phyloP scores from a whole-genome alignment of 805 yeast genomes.

The Candida orba region DNA sequence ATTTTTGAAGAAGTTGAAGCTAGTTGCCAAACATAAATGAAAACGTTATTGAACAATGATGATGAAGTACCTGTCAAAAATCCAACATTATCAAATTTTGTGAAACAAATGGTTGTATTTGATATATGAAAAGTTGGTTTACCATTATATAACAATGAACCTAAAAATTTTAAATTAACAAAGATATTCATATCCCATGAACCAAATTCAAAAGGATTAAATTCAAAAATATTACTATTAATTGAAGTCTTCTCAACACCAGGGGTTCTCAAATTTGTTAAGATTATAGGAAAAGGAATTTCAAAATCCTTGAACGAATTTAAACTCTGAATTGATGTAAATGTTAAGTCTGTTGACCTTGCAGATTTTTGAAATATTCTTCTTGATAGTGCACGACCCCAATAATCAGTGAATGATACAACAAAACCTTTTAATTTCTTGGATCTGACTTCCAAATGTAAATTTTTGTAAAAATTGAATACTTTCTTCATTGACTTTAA shows the following conservation, averaged over 20 bases:
- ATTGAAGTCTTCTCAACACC: constrained; percentile 24
- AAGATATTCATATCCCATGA: constrained; percentile 56
- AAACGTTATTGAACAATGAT: constrained; percentile 45
- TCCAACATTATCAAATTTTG: constrained; percentile 52
- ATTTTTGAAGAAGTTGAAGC: constrained; percentile 25
- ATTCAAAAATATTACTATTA: constrained; percentile 45
- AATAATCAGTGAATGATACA: constrained; percentile 57
- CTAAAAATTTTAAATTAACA: constrained; percentile 44
- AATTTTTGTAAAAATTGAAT: constrained; percentile 40
- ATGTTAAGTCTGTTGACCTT: constrained; percentile 30
- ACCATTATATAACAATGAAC: constrained; percentile 42
- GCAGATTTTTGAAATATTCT: constrained; percentile 33
- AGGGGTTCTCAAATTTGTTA: constrained; percentile 34
- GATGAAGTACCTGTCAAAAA: constrained; percentile 60
- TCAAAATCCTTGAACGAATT: constrained; percentile 29
- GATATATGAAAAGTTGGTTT: constrained; percentile 24
- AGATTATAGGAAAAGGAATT: constrained; percentile 45
- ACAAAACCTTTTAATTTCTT: constrained; percentile 48
- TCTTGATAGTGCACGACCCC: constrained; percentile 57
- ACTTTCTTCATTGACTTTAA: constrained; percentile 27
- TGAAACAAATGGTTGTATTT: constrained; percentile 33
- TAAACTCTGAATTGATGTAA: constrained; percentile 32
- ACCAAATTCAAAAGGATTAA: constrained; percentile 62
- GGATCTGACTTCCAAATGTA: constrained; percentile 47
- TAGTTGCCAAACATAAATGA: constrained; percentile 36